A percentile compares a stretch with the other conserved stretches of the same genome.
These are phyloP conservation scores for Tympanopsis confertula DNA, from an alignment of 2,329 filamentous ascomycete genomes.

Conservation along the genomic window DNA sequence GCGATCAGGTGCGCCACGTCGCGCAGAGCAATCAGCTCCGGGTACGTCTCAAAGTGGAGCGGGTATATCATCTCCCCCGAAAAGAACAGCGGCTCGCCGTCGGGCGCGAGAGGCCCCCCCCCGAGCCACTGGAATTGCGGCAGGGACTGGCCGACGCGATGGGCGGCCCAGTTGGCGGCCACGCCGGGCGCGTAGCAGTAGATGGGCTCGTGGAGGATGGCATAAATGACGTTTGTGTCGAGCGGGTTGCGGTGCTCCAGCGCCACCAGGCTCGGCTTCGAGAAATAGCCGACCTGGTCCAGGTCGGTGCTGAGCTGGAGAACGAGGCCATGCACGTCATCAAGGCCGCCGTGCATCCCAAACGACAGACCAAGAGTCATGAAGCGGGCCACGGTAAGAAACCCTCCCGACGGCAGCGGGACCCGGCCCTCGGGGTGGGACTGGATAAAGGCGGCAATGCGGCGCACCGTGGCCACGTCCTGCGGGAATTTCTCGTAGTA, in stretches of 20 bases:
- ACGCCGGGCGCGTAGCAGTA: conserved; percentile 62
- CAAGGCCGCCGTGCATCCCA: conserved; percentile 68
- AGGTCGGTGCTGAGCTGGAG: conserved; percentile 63
- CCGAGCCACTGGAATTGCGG: conserved; percentile 39
- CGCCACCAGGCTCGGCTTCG: conserved; percentile 54
- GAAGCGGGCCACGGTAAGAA: conserved; percentile 62
- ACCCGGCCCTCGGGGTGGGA: conserved; percentile 38
- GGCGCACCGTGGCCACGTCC: conserved; percentile 57
- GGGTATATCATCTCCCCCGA: conserved; percentile 89
- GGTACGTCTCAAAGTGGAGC: conserved; percentile 71
- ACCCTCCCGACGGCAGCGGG: conserved; percentile 59
- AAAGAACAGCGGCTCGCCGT: conserved; percentile 55
- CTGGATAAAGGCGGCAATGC: conserved; percentile 53
- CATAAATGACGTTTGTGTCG: conserved; percentile 72
- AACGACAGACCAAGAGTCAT: conserved; percentile 69
- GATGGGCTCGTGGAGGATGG: conserved; percentile 75
- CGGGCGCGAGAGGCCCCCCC: conserved; percentile 15
- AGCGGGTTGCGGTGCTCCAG: conserved; percentile 60
- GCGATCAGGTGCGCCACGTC: conserved; percentile 64
- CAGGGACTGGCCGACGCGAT: conserved; percentile 42
- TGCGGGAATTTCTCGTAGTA: conserved; percentile 83
- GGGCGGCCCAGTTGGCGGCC: conserved; percentile 65
- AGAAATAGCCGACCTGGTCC: conserved; percentile 64
- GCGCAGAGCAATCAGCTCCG: conserved; percentile 60
- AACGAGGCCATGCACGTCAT: conserved; percentile 63